These are phyloP conservation scores for Apiospora kogelbergensis DNA, from an alignment of 2,329 filamentous ascomycete species.

Conservation along the genomic window DNA sequence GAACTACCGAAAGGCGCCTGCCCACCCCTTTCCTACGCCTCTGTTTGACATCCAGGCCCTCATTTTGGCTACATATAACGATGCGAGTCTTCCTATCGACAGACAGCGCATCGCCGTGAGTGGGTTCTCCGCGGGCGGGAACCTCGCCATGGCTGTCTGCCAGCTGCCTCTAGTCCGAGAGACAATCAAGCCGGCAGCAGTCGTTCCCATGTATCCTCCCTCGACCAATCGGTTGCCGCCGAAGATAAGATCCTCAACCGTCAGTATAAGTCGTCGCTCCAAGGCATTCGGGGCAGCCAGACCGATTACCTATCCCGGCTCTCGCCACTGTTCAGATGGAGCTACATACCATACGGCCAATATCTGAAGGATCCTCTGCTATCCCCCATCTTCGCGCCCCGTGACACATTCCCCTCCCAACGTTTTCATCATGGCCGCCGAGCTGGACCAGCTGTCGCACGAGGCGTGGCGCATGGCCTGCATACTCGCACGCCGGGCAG, in stretches of 20 bases:
- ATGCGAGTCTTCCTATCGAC: slow-evolving; percentile 42
- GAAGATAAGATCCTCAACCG: slow-evolving; percentile 31
- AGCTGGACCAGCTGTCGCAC: slow-evolving; percentile 46
- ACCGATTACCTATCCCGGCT: slow-evolving; percentile 29
- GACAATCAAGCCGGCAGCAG: slow-evolving; percentile 30
- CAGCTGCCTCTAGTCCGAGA: slow-evolving; percentile 38
- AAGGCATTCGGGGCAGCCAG: slow-evolving; percentile 23
- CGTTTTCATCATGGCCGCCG: slow-evolving; percentile 43
- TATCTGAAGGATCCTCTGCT: slow-evolving; percentile 39
- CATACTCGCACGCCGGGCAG: slow-evolving; percentile 31
- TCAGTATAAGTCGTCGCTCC: slow-evolving; percentile 35
- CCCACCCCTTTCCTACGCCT: slow-evolving; percentile 38
- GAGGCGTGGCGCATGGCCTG: slow-evolving; percentile 41
- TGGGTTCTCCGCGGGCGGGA: slow-evolving; percentile 47
- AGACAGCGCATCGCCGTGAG: slow-evolving; percentile 36
- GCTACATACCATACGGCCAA: slow-evolving; percentile 36
- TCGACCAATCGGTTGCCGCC: slow-evolving; percentile 37
- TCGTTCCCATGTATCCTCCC: slow-evolving; percentile 38
- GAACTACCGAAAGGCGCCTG: slow-evolving; percentile 43
- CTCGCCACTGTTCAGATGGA: slow-evolving; percentile 39
- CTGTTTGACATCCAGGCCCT: slow-evolving; percentile 41
- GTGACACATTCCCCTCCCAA: slow-evolving; percentile 39
- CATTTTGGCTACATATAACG: slow-evolving; percentile 36
- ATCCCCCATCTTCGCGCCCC: slow-evolving; percentile 35
- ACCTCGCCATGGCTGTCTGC: slow-evolving; percentile 37